phyloP scores from a whole-genome alignment of 2,329 filamentous ascomycete genomes.

The Dothiorella sarmentorum region DNA sequence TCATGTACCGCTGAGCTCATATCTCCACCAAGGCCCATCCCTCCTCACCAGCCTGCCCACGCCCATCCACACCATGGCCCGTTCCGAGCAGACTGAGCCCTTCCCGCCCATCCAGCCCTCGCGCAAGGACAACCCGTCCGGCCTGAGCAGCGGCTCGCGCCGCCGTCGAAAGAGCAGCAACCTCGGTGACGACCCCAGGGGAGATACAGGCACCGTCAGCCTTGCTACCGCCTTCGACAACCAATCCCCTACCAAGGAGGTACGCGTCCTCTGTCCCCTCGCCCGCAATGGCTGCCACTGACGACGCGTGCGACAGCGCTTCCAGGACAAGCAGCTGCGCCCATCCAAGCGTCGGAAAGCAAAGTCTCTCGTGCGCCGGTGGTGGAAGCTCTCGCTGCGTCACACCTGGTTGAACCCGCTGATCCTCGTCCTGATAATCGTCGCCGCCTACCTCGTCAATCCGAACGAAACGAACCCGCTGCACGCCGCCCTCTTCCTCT shows the following conservation, averaged over 20 bases:
- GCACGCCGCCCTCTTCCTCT: conserved; percentile 81
- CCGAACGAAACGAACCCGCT: conserved; percentile 76
- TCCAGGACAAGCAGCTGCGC: conserved; percentile 27
- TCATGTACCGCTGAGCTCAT: conserved; percentile 5
- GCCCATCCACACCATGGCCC: conserved; percentile 8
- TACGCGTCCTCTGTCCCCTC: not conserved
- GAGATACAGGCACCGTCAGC: conserved; percentile 13
- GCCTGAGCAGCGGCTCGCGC: conserved; percentile 1
- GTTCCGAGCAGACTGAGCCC: conserved; percentile 14
- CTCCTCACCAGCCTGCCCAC: not conserved
- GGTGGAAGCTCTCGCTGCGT: conserved; percentile 44
- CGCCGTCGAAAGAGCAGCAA: conserved; percentile 16
- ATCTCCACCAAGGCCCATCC: not conserved
- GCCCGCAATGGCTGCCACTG: conserved; percentile 7
- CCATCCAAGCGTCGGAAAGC: conserved; percentile 47
- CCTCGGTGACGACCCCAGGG: conserved; percentile 18
- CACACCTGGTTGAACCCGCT: conserved; percentile 68
- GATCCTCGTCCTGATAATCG: conserved; percentile 60
- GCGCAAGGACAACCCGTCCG: conserved; percentile 1
- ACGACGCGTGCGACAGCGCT: conserved; percentile 25
- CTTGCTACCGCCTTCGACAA: conserved; percentile 15
- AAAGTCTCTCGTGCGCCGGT: conserved; percentile 43
- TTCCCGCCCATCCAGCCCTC: conserved; percentile 2
- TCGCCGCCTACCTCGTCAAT: conserved; percentile 68
- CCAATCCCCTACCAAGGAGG: conserved; percentile 4